These are phyloP conservation scores for Physaria fendleri DNA, from an alignment of 345 rosid species.

Conservation along the genomic window DNA sequence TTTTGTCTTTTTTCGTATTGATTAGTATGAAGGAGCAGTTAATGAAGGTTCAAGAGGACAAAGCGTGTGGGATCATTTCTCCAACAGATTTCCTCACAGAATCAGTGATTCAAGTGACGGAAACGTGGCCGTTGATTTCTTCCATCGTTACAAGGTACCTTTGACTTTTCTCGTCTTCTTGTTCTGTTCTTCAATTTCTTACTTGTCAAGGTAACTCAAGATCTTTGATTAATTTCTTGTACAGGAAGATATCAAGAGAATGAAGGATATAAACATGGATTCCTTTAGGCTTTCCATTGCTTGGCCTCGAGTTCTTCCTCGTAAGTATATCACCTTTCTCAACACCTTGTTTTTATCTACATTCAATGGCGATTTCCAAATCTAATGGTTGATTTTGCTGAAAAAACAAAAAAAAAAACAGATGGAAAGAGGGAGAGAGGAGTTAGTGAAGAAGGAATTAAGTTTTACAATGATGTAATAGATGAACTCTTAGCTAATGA, in stretches of 20 bases:
- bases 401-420: background rate
- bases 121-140: constrained; percentile 33
- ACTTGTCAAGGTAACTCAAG: constrained; percentile 4
- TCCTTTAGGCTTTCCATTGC: constrained; percentile 48
- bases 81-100: constrained; percentile 30
- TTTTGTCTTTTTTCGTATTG: background rate
- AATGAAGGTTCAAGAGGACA: constrained; percentile 24
- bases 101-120: constrained; percentile 32
- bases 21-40: constrained; percentile 30
- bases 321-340: constrained; percentile 18
- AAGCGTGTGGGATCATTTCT: constrained; percentile 34
- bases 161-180: background rate
- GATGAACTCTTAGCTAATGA: constrained; percentile 43
- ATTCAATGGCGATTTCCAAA: background rate
- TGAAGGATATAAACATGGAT: constrained; percentile 39
- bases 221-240: constrained; percentile 9
- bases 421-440: constrained; percentile 33
- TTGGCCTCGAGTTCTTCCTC: constrained; percentile 45
- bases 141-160: constrained; percentile 33
- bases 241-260: constrained; percentile 32
- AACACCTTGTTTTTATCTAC: background rate
- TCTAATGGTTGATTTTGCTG: background rate
- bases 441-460: constrained; percentile 40
- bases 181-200: background rate
- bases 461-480: constrained; percentile 44